These are phyloP conservation scores for Bisporella sp. DNA, from an alignment of 2,329 filamentous ascomycete species.

Conservation along the genomic window DNA sequence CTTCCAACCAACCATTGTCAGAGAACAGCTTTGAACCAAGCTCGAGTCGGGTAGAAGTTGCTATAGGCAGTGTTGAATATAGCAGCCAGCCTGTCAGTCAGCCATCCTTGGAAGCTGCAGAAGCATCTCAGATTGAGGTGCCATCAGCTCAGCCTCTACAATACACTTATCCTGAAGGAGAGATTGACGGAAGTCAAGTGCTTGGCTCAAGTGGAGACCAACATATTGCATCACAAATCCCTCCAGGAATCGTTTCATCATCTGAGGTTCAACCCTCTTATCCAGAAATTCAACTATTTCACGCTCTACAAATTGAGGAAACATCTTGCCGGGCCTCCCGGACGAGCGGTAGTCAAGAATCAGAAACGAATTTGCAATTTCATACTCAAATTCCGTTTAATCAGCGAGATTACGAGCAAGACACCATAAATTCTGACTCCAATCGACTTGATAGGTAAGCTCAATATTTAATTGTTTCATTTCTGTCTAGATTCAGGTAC, in stretches of 20 bases:
- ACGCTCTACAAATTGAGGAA: too few relatives aligned
- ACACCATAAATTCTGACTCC: not conserved
- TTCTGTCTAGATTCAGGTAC: not conserved
- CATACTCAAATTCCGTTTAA: conserved; percentile 3
- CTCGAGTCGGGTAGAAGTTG: not conserved
- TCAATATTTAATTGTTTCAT: not conserved
- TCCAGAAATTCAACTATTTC: too few relatives aligned
- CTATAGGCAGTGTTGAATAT: not conserved
- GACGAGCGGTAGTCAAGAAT: too few relatives aligned
- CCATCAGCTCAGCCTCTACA: not conserved
- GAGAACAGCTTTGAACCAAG: not conserved
- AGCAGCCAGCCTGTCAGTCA: not conserved
- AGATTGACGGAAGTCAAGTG: too few relatives aligned
- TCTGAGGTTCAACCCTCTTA: too few relatives aligned
- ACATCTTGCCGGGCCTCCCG: too few relatives aligned
- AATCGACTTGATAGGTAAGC: not conserved
- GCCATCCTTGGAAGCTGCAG: not conserved
- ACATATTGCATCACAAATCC: too few relatives aligned
- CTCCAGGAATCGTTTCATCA: too few relatives aligned
- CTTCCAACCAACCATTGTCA: not conserved
- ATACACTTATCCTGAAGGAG: too few relatives aligned
- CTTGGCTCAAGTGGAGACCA: too few relatives aligned
- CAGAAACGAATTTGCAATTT: not conserved
- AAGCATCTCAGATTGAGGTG: not conserved
- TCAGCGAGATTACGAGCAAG: not conserved